Percentiles rank a stretch among this genome's conserved stretches.
These are phyloP conservation scores for Phytophthora litchii DNA, from an alignment of 352 stramenopile genomes.

Conservation along the genomic window DNA sequence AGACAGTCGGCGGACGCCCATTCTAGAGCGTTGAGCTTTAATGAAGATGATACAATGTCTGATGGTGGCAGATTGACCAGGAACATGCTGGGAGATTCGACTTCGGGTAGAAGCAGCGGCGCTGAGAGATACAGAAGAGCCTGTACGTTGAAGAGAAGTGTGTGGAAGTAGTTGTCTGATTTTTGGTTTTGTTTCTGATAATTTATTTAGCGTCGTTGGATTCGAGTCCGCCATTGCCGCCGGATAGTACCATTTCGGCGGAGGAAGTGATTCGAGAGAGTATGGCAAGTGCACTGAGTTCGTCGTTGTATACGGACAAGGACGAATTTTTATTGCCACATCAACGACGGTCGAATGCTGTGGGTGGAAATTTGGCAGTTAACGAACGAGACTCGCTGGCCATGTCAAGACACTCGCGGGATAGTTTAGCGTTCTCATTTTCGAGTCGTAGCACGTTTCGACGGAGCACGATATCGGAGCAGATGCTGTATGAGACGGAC, in stretches of 20 bases:
- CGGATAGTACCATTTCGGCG: constrained; percentile 83
- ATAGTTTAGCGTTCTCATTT: constrained; percentile 71
- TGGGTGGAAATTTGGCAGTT: constrained; percentile 24
- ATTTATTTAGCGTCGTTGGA: constrained; percentile 54
- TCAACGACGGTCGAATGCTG: constrained; percentile 33
- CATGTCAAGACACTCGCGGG: constrained; percentile 41
- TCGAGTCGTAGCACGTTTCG: constrained; percentile 82
- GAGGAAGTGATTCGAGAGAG: constrained; percentile 89
- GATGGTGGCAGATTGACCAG: constrained; percentile 41
- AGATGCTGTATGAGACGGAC: constrained; percentile 86
- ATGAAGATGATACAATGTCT: constrained; percentile 29
- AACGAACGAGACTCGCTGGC: constrained; percentile 46
- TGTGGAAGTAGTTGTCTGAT: constrained; percentile 1
- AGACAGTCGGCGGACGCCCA: constrained; percentile 43
- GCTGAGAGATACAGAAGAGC: constrained; percentile 43
- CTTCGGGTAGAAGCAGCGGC: constrained; percentile 27
- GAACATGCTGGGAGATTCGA: constrained; percentile 52
- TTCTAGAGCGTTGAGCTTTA: constrained; percentile 14
- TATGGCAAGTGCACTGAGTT: constrained; percentile 78
- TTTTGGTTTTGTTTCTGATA: constrained; percentile 9
- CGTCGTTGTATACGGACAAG: constrained; percentile 72
- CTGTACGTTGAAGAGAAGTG: constrained; percentile 37
- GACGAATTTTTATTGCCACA: constrained; percentile 64
- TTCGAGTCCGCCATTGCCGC: constrained; percentile 69
- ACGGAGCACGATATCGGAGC: constrained; percentile 81